These are phyloP conservation scores for Prunus yedoensis DNA, from an alignment of 331 rosid species.

Conservation along the genomic window DNA sequence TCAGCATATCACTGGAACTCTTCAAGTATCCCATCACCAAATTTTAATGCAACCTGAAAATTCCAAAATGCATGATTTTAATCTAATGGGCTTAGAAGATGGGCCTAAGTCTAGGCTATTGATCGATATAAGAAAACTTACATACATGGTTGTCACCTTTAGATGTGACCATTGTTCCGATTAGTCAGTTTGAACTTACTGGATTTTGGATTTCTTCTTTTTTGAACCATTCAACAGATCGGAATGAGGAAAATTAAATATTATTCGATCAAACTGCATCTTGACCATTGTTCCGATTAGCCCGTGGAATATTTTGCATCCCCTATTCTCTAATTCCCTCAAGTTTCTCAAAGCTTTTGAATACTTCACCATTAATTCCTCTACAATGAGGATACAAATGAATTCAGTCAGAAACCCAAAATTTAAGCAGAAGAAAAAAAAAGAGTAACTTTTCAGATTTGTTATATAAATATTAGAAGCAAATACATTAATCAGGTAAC, in stretches of 20 bases:
- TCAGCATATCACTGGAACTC: background rate
- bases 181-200: conserved; percentile 6
- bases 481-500: too few species aligned
- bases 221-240: background rate
- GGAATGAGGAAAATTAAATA: conserved; percentile 31
- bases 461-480: too few species aligned
- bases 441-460: too few species aligned
- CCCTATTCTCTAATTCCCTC: background rate
- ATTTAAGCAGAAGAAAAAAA: too few species aligned
- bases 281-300: background rate
- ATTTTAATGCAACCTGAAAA: background rate
- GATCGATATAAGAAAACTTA: too few species aligned
- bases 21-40: background rate
- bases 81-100: too few species aligned
- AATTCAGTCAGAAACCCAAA: too few species aligned
- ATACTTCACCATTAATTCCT: background rate
- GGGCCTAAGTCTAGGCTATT: too few species aligned
- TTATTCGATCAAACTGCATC: conserved; percentile 19
- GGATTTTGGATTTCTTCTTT: too few species aligned
- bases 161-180: too few species aligned
- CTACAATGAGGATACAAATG: background rate
- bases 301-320: conserved; percentile 6
- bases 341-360: background rate
- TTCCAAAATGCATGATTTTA: too few species aligned
- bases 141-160: too few species aligned